Base-by-base conservation (phyloP, 2,329 filamentous ascomycete genomes). In the Pestalotiopsis sp. region DNA sequence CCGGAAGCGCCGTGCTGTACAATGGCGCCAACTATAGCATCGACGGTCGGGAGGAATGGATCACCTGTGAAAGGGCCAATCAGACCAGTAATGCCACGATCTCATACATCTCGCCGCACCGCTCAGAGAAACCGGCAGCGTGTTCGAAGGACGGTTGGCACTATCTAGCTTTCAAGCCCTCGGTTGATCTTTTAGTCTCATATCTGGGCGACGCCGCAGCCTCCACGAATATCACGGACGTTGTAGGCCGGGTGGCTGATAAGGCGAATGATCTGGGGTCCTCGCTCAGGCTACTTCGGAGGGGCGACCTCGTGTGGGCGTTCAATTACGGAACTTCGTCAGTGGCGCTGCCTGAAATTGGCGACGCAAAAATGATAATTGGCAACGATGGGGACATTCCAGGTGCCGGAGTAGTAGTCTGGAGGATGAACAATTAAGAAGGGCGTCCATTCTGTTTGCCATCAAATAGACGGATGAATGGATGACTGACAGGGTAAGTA, bases 101-200 rank as follows among this genome's bases (percentile, higher is more conserved):
- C 20, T 66, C 69, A 38, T 74, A 71, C n/a, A 71, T 67, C 5
- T 74, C 72, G 65, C 66, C 56, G 6, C 73, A 74, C 52, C 71
- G 73, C 14, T 62, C 58, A 20, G 72, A 72, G 9, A 72, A 70
- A 62, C 70, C 73, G 0, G 70, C 71, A 12, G 73, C 73, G 12
- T 74, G 73, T 41, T 65, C 66, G 23, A 57, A 45, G 7, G 66
- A 69, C 9, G 71, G 68, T 1, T 38, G 67, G 68, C 73, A 74
- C 45, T 74, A 74, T 27, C 64, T 74, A 2, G 73, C 68, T 13
- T 73, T 74, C 68, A 74, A 73, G 41, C 73, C 72, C n/a, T 69
- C 73, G 3, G 68, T 27, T 4, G 73, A 75, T 38, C 67, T 75
- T 23, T 58, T 74, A 12, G 68, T 74, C 23, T 49, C 70, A 3